phyloP scores from a whole-genome alignment of 192 early-diverging fungal species.

The Coemansia sp. region DNA sequence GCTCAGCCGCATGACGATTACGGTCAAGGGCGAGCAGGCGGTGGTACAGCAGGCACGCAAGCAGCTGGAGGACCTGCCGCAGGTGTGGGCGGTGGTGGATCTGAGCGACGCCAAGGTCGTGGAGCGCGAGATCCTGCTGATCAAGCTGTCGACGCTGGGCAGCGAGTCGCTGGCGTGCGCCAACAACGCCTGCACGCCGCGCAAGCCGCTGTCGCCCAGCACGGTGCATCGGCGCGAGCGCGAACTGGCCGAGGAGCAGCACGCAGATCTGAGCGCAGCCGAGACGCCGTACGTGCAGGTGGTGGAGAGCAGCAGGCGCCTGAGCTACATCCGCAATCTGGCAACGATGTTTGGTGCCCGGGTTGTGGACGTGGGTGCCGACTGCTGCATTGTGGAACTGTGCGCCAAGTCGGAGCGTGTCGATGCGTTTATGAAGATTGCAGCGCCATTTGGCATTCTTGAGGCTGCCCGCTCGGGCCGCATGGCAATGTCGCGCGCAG shows the following conservation, averaged over 20 bases:
- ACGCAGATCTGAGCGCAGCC: slow-evolving; percentile 2
- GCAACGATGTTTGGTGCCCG: slow-evolving; percentile 80
- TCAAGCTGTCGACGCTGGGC: slow-evolving; percentile 88
- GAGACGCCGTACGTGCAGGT: slow-evolving; percentile 62
- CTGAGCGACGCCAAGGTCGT: slow-evolving; percentile 84
- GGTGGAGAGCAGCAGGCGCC: slow-evolving; percentile 61
- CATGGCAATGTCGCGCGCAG: slow-evolving; percentile 95
- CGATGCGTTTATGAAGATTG: slow-evolving; percentile 88
- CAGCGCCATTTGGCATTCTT: slow-evolving; percentile 94
- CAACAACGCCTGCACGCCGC: slow-evolving; percentile 45
- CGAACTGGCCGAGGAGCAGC: slow-evolving; percentile 23
- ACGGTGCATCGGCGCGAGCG: slow-evolving; percentile 33
- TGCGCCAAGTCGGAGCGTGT: slow-evolving; percentile 85
- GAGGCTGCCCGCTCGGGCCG: slow-evolving; percentile 92
- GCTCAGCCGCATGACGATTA: slow-evolving; percentile 91
- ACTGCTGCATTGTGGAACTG: slow-evolving; percentile 82
- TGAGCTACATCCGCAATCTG: slow-evolving; percentile 56
- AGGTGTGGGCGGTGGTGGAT: slow-evolving; percentile 96
- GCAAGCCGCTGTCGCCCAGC: slow-evolving; percentile 31
- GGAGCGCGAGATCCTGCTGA: slow-evolving; percentile 89
- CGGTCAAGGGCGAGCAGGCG: slow-evolving; percentile 78
- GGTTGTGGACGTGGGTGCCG: slow-evolving; percentile 84
- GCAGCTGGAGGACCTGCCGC: slow-evolving; percentile 92
- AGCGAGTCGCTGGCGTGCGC: slow-evolving; percentile 51
- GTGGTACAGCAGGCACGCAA: slow-evolving; percentile 87